These are phyloP conservation scores for Staphylotrichum longicolle DNA, from an alignment of 495 filamentous ascomycete genomes.

Conservation along the genomic window DNA sequence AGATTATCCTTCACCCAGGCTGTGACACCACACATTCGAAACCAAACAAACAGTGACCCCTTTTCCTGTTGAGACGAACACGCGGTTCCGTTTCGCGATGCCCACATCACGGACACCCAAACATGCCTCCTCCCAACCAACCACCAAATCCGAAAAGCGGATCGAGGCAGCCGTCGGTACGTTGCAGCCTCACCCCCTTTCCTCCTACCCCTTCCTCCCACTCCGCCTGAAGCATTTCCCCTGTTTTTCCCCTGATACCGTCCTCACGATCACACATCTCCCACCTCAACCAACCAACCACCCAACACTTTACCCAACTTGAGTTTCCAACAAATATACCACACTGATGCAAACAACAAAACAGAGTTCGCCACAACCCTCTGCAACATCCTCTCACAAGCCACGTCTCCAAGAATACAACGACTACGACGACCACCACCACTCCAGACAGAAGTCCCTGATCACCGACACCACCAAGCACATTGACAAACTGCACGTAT, in stretches of 20 bases:
- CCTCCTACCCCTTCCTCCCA: neutral
- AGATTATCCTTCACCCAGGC: no score
- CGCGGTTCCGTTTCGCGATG: conserved; percentile 1
- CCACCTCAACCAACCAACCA: no score
- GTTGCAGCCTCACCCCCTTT: neutral
- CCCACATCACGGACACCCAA: conserved; percentile 5
- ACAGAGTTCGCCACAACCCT: conserved; percentile 27
- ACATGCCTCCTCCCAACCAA: conserved; percentile 3
- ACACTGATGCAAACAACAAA: neutral
- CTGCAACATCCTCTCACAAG: conserved; percentile 22
- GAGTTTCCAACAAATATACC: neutral
- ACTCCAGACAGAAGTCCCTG: no score
- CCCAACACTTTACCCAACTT: neutral
- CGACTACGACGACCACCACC: neutral
- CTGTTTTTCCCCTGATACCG: neutral
- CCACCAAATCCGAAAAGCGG: conserved; percentile 16
- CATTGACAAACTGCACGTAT: conserved; percentile 31
- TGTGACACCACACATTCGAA: no score
- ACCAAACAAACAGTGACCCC: no score
- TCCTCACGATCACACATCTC: neutral
- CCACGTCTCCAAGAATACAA: conserved; percentile 14
- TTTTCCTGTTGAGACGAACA: no score
- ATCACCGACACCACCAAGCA: conserved; percentile 42
- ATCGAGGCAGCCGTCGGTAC: conserved; percentile 30
- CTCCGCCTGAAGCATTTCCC: neutral